These are phyloP conservation scores for Dendrocalamus latiflorus DNA, from an alignment of 202 grass and related monocot genomes.

Conservation along the genomic window DNA sequence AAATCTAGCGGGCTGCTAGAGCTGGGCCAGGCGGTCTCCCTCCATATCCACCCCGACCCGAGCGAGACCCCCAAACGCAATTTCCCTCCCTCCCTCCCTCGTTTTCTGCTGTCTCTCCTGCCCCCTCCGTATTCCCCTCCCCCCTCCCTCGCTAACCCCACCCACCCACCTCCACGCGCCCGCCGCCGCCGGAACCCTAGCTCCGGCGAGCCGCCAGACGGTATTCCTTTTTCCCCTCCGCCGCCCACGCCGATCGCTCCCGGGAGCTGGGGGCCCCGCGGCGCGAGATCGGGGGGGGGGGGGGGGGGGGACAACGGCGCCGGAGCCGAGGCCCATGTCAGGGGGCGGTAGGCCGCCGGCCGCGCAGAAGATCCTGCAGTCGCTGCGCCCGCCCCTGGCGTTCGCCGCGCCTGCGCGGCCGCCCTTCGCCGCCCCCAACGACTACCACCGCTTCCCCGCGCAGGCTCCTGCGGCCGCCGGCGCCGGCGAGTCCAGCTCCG, in stretches of 20 bases:
- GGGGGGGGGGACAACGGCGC: not conserved
- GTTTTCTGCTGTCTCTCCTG: conserved; percentile 59
- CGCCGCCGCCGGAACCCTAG: conserved; percentile 36
- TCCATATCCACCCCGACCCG: not conserved
- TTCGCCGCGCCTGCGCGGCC: conserved; percentile 47
- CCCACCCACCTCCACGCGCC: conserved; percentile 30
- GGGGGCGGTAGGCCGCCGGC: conserved; percentile 51
- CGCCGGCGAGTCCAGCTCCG: conserved; percentile 22
- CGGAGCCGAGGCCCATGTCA: conserved; percentile 37
- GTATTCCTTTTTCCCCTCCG: not conserved
- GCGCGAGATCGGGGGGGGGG: conserved; percentile 8
- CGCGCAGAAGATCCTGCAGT: conserved; percentile 72
- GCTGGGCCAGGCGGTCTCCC: not conserved
- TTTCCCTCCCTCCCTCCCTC: conserved; percentile 84
- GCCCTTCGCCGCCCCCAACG: conserved; percentile 55
- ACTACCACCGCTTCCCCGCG: conserved; percentile 65
- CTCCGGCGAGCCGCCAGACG: conserved; percentile 6
- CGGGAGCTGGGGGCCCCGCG: not conserved
- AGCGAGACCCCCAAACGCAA: conserved; percentile 19
- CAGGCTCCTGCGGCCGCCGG: not conserved
- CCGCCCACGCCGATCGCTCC: not conserved
- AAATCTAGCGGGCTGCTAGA: not conserved
- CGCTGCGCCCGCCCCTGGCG: conserved; percentile 44
- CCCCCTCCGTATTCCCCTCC: conserved; percentile 24
- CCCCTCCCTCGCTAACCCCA: conserved; percentile 32